A percentile compares a stretch with the other conserved stretches of the same genome.
Conservation (phyloP, 2,329 filamentous ascomycete species). For the Lasiodiplodia hormozganensis region DNA sequence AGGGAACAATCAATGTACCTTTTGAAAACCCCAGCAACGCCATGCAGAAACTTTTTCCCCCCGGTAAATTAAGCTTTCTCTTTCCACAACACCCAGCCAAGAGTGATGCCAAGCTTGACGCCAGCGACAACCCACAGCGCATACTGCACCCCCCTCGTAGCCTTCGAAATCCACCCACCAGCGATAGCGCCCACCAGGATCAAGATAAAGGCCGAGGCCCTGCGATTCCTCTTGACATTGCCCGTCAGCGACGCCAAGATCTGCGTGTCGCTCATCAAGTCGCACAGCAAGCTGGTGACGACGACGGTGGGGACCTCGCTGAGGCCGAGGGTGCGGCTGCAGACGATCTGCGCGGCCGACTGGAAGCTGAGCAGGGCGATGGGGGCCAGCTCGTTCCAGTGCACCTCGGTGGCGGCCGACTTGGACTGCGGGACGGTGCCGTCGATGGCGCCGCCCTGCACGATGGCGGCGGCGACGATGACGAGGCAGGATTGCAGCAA, state of each 20-base stretch:
- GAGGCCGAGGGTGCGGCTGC: constrained; percentile 72
- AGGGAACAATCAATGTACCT: background rate
- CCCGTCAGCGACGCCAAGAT: constrained; percentile 50
- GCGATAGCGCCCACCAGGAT: constrained; percentile 62
- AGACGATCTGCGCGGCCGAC: constrained; percentile 79
- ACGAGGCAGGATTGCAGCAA: constrained; percentile 51
- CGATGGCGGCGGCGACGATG: constrained; percentile 50
- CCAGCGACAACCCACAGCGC: constrained; percentile 57
- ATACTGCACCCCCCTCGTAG: constrained; percentile 57
- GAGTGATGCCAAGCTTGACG: constrained; percentile 48
- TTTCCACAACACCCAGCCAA: constrained; percentile 44
- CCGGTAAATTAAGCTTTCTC: background rate
- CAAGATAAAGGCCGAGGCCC: constrained; percentile 58
- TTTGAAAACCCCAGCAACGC: background rate
- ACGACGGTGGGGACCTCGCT: constrained; percentile 79
- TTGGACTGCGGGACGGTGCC: constrained; percentile 58
- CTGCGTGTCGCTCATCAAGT: constrained; percentile 72
- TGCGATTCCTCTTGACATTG: constrained; percentile 62
- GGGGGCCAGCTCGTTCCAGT: constrained; percentile 70
- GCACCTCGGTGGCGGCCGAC: constrained; percentile 43
- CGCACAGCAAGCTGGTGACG: constrained; percentile 81
- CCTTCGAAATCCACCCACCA: constrained; percentile 63
- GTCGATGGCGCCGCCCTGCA: constrained; percentile 51
- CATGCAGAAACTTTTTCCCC: background rate
- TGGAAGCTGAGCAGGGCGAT: constrained; percentile 77